Percentiles rank a stretch among this genome's conserved stretches.
Conservation (phyloP, 192 early-diverging fungal genomes). For the Diversispora epigaea region DNA sequence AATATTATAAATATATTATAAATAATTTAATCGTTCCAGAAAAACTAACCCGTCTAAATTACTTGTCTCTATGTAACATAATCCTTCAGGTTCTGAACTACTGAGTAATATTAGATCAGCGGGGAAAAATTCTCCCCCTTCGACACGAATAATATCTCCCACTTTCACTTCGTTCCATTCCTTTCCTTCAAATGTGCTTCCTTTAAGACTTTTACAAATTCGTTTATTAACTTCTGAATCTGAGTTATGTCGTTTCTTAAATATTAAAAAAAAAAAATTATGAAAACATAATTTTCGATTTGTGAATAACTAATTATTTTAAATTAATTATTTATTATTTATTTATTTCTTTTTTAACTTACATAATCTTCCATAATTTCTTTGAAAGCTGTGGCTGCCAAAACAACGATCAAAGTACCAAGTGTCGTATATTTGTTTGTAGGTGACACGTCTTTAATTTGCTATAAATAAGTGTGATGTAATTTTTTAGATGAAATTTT, state of each 20-base stretch:
- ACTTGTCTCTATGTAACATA: conserved; percentile 98
- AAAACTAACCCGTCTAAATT: conserved; percentile 85
- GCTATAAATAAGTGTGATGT: conserved; percentile 50
- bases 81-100: conserved; percentile 91
- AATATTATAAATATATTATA: conserved; percentile 13
- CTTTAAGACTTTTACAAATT: conserved; percentile 58
- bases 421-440: conserved; percentile 87
- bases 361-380: conserved; percentile 90
- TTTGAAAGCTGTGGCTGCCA: conserved; percentile 88
- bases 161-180: conserved; percentile 82
- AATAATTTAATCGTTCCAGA: background rate
- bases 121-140: conserved; percentile 85
- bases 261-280: background rate
- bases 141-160: conserved; percentile 90
- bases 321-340: too few species aligned
- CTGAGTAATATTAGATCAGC: conserved; percentile 90
- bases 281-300: too few species aligned
- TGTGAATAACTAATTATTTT: too few species aligned
- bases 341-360: conserved; percentile 22
- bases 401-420: conserved; percentile 78
- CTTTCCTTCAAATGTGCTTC: conserved; percentile 68
- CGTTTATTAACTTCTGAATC: conserved; percentile 75
- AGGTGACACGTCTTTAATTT: conserved; percentile 93
- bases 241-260: conserved; percentile 68
- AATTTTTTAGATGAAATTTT: background rate